Evolutionary conservation across 2,329 filamentous ascomycete species (phyloP).

Genomic region (Allantophomopsis lycopodina): DNA sequence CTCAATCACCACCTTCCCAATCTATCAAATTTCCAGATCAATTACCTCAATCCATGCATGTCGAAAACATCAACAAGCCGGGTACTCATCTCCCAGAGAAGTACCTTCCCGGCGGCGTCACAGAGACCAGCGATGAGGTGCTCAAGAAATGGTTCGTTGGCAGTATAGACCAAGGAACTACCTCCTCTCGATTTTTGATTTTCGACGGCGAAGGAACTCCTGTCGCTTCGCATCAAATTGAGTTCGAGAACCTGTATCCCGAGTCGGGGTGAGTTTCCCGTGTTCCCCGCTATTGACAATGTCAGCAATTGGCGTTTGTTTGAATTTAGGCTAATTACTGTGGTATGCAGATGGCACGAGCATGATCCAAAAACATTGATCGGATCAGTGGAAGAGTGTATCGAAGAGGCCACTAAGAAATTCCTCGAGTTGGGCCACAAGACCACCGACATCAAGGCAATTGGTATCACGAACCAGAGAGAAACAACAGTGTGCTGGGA

Average conservation of each 20-base stretch:
- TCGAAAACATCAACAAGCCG: too few relatives aligned
- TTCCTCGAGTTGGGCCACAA: constrained; percentile 58
- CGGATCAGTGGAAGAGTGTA: constrained; percentile 59
- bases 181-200: constrained; percentile 79
- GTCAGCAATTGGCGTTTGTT: too few relatives aligned
- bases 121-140: constrained; percentile 9
- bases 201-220: constrained; percentile 71
- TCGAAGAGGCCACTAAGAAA: constrained; percentile 55
- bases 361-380: constrained; percentile 68
- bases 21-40: too few relatives aligned
- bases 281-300: neutral
- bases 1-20: too few relatives aligned
- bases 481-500: constrained; percentile 78
- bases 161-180: constrained; percentile 84
- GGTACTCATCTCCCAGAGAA: neutral
- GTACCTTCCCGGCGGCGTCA: constrained; percentile 8
- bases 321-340: constrained; percentile 4
- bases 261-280: constrained; percentile 59
- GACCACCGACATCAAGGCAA: constrained; percentile 53
- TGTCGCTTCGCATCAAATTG: constrained; percentile 72
- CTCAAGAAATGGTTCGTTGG: constrained; percentile 56
- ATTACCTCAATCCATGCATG: too few relatives aligned
- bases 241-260: constrained; percentile 75
- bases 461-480: constrained; percentile 75
- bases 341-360: constrained; percentile 58